Evolutionary conservation across 164 flowering plant species (phyloP).

Genomic region (Sedum album): DNA sequence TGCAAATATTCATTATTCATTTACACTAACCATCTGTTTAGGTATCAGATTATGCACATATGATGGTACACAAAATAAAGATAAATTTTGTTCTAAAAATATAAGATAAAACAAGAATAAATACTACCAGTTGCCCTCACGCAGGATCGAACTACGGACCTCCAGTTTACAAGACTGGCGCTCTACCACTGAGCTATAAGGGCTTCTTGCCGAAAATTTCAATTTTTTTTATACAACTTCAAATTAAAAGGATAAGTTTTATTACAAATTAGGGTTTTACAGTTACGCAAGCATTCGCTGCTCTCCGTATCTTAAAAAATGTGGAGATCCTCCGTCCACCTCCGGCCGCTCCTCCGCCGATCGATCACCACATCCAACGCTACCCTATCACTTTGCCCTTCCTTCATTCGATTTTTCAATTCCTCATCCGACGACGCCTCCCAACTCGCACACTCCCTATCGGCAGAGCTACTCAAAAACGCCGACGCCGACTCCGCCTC

Average conservation of each 20-base stretch:
- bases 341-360: neutral
- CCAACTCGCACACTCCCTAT: conserved; percentile 38
- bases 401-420: conserved; percentile 26
- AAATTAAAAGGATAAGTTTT: neutral
- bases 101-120: too few species aligned
- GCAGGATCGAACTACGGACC: conserved; percentile 85
- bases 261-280: neutral
- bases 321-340: neutral
- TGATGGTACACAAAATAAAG: too few species aligned
- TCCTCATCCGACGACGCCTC: conserved; percentile 21
- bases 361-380: neutral
- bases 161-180: conserved; percentile 81
- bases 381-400: conserved; percentile 11
- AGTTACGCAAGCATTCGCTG: neutral
- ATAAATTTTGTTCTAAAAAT: too few species aligned
- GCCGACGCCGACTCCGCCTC: conserved; percentile 35
- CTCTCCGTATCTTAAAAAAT: neutral
- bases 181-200: conserved; percentile 80
- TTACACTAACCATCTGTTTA: too few species aligned
- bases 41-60: too few species aligned
- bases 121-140: conserved; percentile 31
- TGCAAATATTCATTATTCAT: too few species aligned
- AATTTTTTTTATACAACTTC: too few species aligned
- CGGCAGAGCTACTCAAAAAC: conserved; percentile 49
- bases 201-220: conserved; percentile 21